A percentile compares a stretch with the other conserved stretches of the same genome.
These are phyloP conservation scores for Phoma sp. DNA, from an alignment of 2,329 filamentous ascomycete genomes.

Conservation along the genomic window DNA sequence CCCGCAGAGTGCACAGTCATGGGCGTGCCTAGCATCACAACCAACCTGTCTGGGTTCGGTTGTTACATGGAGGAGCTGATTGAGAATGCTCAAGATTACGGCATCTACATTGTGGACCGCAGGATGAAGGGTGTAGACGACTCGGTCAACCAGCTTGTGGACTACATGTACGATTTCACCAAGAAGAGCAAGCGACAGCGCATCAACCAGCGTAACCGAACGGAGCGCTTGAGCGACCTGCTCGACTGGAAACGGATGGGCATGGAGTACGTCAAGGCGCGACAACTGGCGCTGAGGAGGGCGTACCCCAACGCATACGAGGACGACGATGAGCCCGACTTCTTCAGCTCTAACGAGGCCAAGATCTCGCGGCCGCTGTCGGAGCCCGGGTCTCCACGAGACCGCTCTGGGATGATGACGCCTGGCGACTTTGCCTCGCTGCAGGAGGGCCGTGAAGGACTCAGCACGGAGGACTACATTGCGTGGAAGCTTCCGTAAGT, in stretches of 20 bases:
- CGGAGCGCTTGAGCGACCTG: constrained; percentile 90
- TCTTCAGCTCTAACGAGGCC: constrained; percentile 89
- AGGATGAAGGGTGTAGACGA: constrained; percentile 95
- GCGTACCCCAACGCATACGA: constrained; percentile 90
- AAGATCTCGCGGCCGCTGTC: constrained; percentile 96
- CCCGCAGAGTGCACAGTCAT: constrained; percentile 98
- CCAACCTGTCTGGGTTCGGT: constrained; percentile 95
- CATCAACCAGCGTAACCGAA: constrained; percentile 98
- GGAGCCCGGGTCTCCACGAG: constrained; percentile 89
- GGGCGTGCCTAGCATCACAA: constrained; percentile 98
- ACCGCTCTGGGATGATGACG: constrained; percentile 97
- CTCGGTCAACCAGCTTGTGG: constrained; percentile 91
- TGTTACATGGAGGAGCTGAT: constrained; percentile 99
- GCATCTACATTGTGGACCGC: constrained; percentile 98
- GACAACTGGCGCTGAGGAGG: constrained; percentile 87
- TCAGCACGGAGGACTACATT: constrained; percentile 97
- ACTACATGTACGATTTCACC: constrained; percentile 93
- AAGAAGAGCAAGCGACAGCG: constrained; percentile 93
- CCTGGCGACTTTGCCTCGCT: constrained; percentile 96
- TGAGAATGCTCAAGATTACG: constrained; percentile 96
- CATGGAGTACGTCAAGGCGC: constrained; percentile 97
- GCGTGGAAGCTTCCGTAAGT: constrained; percentile 98
- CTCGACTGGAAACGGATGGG: constrained; percentile 99
- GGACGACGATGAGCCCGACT: constrained; percentile 79
- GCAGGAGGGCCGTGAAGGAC: constrained; percentile 89